Conservation (phyloP, 1,139 yeast genomes). For the Kodamaea derodonti region DNA sequence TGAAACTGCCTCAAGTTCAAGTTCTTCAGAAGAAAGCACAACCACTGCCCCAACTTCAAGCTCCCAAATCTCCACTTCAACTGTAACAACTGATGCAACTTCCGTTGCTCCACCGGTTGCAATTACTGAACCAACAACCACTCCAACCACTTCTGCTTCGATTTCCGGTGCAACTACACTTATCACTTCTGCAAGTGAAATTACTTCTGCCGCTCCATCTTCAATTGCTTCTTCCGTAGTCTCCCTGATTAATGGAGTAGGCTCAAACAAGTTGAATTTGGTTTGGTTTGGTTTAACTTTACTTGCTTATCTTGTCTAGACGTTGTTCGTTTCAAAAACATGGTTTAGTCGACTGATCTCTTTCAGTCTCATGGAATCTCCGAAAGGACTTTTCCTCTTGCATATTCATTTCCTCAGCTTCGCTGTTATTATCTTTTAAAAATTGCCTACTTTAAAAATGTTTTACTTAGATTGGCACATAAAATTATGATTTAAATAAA, state of each 20-base stretch:
- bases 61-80: slow-evolving; percentile 1
- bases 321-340: no score
- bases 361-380: no score
- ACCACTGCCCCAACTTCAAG: slow-evolving; percentile 5
- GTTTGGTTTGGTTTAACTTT: slow-evolving; percentile 9
- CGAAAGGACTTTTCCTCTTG: no score
- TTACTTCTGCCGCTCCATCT: slow-evolving; percentile 3
- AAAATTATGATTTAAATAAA: no score
- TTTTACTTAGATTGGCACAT: no score
- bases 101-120: slow-evolving; percentile 4
- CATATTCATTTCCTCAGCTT: no score
- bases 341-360: no score
- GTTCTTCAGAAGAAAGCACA: slow-evolving; percentile 1
- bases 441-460: no score
- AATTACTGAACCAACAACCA: slow-evolving; percentile 4
- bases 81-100: slow-evolving; percentile 2
- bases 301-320: slow-evolving; percentile 7
- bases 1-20: slow-evolving; percentile 2
- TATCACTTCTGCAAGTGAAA: slow-evolving; percentile 1
- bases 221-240: slow-evolving; percentile 3
- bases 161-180: slow-evolving; percentile 2
- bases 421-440: no score
- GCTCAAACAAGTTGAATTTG: slow-evolving; percentile 3
- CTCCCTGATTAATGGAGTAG: slow-evolving; percentile 2
- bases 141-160: slow-evolving; percentile 5